phyloP scores from a whole-genome alignment of 208 protist species.

The Trichomonas vaginalis region DNA sequence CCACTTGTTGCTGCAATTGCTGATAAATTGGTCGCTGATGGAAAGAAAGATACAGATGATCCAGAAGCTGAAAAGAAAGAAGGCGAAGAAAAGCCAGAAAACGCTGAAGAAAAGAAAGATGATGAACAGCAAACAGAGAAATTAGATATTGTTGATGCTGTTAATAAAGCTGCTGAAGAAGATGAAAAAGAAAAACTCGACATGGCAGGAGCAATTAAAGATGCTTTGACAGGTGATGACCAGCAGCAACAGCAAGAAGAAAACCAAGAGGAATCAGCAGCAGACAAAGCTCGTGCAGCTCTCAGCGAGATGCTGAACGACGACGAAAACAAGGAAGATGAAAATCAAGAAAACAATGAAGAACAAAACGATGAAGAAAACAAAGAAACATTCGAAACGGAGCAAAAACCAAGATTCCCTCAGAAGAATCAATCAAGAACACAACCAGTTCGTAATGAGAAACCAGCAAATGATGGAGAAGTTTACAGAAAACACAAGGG shows the following conservation, averaged over 20 bases:
- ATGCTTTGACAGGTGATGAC: neutral
- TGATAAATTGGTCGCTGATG: neutral
- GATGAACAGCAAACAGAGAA: neutral
- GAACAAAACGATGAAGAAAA: neutral
- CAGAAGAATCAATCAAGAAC: neutral
- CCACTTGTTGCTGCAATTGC: too few species aligned
- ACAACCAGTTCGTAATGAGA: neutral
- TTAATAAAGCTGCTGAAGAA: neutral
- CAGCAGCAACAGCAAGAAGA: too few species aligned
- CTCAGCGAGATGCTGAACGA: neutral
- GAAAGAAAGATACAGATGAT: neutral
- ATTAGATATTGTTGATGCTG: neutral
- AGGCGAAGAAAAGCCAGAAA: neutral
- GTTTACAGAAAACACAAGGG: neutral
- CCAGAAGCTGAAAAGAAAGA: neutral
- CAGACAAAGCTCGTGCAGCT: neutral
- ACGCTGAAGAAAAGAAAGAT: neutral
- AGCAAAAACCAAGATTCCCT: neutral
- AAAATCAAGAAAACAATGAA: neutral
- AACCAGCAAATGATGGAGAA: neutral
- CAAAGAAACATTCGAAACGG: neutral
- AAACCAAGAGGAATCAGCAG: neutral
- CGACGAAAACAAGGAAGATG: neutral
- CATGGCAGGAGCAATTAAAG: too few species aligned
- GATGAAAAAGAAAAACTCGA: neutral